Conservation (phyloP, 306 rosid species). For the Dalbergia cochinchinensis region DNA sequence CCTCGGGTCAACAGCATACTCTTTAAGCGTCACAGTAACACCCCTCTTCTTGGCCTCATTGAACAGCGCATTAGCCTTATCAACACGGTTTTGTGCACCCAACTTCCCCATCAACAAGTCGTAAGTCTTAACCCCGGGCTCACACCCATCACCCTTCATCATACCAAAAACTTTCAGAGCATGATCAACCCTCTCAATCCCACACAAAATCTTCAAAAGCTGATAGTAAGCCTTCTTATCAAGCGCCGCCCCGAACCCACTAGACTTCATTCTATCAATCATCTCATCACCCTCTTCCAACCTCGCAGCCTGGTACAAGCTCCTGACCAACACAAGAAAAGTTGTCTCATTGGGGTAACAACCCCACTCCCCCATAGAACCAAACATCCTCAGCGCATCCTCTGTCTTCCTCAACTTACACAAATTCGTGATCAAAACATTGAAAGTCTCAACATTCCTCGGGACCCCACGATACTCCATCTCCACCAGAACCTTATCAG, state of each 20-base stretch:
- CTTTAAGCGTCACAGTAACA: slow-evolving; percentile 55
- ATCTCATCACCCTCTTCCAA: slow-evolving; percentile 87
- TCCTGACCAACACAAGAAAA: slow-evolving; percentile 64
- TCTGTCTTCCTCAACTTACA: slow-evolving; percentile 81
- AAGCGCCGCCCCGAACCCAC: slow-evolving; percentile 62
- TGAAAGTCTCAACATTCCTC: slow-evolving; percentile 82
- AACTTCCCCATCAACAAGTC: slow-evolving; percentile 75
- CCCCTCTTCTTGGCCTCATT: slow-evolving; percentile 64
- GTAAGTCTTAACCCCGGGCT: slow-evolving; percentile 74
- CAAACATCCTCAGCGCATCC: slow-evolving; percentile 66
- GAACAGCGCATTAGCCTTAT: slow-evolving; percentile 71
- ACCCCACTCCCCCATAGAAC: slow-evolving; percentile 76
- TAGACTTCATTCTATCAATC: slow-evolving; percentile 83
- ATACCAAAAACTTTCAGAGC: slow-evolving; percentile 68
- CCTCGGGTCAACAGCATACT: slow-evolving; percentile 65
- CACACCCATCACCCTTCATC: slow-evolving; percentile 83
- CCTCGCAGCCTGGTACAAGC: slow-evolving; percentile 85
- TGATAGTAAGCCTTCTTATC: slow-evolving; percentile 70
- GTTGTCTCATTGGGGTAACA: slow-evolving; percentile 61
- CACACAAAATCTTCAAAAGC: slow-evolving; percentile 78
- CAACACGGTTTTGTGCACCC: slow-evolving; percentile 66
- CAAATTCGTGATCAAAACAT: slow-evolving; percentile 71
- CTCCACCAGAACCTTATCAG: slow-evolving; percentile 65
- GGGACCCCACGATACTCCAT: slow-evolving; percentile 80
- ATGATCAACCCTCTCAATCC: slow-evolving; percentile 84